These are phyloP conservation scores for Rhodotorula toruloides DNA, from an alignment of 768 basidiomycete genomes.

Conservation along the genomic window DNA sequence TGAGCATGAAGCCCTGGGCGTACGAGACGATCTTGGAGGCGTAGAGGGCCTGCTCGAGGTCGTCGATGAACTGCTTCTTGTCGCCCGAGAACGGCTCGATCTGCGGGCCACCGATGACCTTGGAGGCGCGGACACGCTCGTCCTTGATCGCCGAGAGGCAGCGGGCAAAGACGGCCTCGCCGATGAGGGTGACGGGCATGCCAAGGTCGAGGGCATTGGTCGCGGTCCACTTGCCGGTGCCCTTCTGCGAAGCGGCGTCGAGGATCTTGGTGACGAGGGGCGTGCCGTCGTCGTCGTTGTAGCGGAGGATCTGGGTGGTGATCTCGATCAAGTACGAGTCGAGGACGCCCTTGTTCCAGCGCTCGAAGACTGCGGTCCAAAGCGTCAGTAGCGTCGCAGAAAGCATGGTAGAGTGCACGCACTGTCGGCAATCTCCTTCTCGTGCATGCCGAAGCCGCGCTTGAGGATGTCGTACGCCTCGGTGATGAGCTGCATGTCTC, in stretches of 20 bases:
- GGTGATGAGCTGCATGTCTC: conserved; percentile 97
- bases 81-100: conserved; percentile 92
- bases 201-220: conserved; percentile 86
- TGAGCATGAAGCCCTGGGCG: conserved; percentile 99
- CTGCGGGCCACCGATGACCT: conserved; percentile 80
- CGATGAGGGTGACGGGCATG: conserved; percentile 85
- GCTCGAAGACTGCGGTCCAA: conserved; percentile 63
- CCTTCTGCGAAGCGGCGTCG: conserved; percentile 96
- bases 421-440: conserved; percentile 77
- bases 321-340: conserved; percentile 99
- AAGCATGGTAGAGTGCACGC: background rate
- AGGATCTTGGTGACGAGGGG: conserved; percentile 90
- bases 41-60: conserved; percentile 97
- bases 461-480: conserved; percentile 99
- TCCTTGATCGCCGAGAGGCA: conserved; percentile 95
- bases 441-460: conserved; percentile 79
- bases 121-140: conserved; percentile 89
- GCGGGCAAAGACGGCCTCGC: conserved; percentile 98
- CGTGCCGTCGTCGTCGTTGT: conserved; percentile 90
- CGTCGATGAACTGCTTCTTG: conserved; percentile 98
- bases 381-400: background rate
- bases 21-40: conserved; percentile 80
- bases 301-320: conserved; percentile 87
- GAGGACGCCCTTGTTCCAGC: conserved; percentile 97
- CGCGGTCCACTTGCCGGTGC: conserved; percentile 99